phyloP scores from a whole-genome alignment of 768 basidiomycete species.

The Leccinum boreale region DNA sequence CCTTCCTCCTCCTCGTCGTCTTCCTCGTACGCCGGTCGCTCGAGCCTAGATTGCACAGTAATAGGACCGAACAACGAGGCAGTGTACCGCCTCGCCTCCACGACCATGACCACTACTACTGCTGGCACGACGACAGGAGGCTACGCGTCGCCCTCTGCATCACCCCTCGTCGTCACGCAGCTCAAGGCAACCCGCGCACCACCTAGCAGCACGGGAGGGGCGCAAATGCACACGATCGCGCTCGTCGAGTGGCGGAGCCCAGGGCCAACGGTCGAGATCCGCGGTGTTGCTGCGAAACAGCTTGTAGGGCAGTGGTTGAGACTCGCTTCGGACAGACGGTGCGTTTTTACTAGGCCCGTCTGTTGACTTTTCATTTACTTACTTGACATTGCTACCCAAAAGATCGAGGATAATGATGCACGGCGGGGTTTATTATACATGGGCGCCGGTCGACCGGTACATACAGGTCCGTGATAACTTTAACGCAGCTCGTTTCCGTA shows the following conservation, averaged over 20 bases:
- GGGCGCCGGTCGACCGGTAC: slow-evolving; percentile 52
- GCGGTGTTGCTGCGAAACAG: slow-evolving; percentile 48
- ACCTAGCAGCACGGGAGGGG: neutral
- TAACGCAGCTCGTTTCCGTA: neutral
- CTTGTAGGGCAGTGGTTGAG: slow-evolving; percentile 51
- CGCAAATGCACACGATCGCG: slow-evolving; percentile 37
- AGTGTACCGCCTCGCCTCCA: slow-evolving; percentile 40
- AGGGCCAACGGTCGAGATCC: slow-evolving; percentile 49
- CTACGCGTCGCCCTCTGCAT: neutral
- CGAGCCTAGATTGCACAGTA: slow-evolving; percentile 35
- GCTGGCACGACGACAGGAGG: neutral
- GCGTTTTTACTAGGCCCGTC: slow-evolving; percentile 7
- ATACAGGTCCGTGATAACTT: slow-evolving; percentile 34
- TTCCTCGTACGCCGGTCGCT: neutral
- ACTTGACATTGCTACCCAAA: neutral
- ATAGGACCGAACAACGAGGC: slow-evolving; percentile 48
- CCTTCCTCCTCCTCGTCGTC: neutral
- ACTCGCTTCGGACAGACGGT: slow-evolving; percentile 47
- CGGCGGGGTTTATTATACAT: slow-evolving; percentile 47
- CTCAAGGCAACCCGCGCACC: slow-evolving; percentile 42
- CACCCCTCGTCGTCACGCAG: neutral
- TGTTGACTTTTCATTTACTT: neutral
- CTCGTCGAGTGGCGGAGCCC: slow-evolving; percentile 55
- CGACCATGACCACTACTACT: slow-evolving; percentile 33
- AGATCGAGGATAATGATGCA: slow-evolving; percentile 52